Evolutionary conservation across 768 basidiomycete genomes (phyloP), one percentile per base, ranked within the genome.

Genomic region (Hygrophoropsis aurantiaca): DNA sequence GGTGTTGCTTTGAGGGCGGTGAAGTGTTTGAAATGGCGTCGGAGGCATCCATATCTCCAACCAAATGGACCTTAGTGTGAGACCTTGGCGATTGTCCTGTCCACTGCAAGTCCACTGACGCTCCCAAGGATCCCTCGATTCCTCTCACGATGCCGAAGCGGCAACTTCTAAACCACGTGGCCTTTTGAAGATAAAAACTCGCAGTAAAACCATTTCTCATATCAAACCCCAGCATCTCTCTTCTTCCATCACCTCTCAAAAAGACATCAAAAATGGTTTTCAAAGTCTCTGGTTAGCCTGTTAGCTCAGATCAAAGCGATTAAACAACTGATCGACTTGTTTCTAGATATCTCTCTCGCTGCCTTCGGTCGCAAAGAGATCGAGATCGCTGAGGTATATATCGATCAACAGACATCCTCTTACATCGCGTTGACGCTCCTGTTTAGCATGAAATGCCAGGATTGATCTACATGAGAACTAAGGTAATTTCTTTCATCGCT

Each of bases 331-430:
- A 0, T 23, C 21, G 48, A 26, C 25, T 13, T 33, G 34, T 26
- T 45, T 43, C 9, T 37, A 91, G 93, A 93, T 66, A 76, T 95
- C 62, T 98, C 94, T 61, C 90, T 99, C 66, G 97, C 97, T 66
- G 95, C 95, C 51, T 99, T 97, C 74, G 93, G 95, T 72, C 93
- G 95, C 78, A 99, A 99, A 78, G 95, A 99, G 78, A 91, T 99
- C 61, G 87, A 95, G 76, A 90, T 99, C 71, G 95, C 95, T 54
- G 95, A 99, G 86, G 94, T 95, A 69, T 57, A 67, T 44, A 35
- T 34, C 55, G 42, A 37, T 47, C 51, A 52, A 39, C 30, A 23
- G 53, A 15, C 32, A 44, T 27, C 27, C 13, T 30, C 27, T 6
- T 13, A 30, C 27, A 30, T 30, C 27, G 27, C 16, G 7, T n/a